phyloP scores from a whole-genome alignment of 2,329 filamentous ascomycete genomes.

The Lecanicillium sp. region DNA sequence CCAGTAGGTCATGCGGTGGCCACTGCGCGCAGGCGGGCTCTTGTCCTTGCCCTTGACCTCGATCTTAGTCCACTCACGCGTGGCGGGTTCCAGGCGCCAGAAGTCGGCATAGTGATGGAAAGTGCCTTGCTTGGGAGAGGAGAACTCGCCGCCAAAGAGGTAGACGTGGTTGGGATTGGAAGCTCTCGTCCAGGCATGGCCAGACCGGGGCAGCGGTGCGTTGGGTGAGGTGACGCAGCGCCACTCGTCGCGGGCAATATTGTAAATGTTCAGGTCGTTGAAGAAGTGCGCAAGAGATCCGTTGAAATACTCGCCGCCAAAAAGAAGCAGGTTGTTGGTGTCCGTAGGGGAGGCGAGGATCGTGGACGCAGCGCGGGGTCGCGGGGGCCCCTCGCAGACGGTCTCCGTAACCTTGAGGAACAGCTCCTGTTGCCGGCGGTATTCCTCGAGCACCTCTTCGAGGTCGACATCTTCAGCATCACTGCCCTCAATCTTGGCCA shows the following conservation, averaged over 20 bases:
- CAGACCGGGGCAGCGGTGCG: constrained; percentile 80
- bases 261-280: constrained; percentile 61
- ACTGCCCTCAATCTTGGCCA: constrained; percentile 68
- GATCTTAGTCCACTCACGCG: constrained; percentile 84
- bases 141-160: constrained; percentile 94
- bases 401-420: constrained; percentile 91
- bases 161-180: constrained; percentile 82
- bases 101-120: constrained; percentile 99
- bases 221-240: constrained; percentile 85
- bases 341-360: constrained; percentile 81
- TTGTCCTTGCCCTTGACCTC: constrained; percentile 74
- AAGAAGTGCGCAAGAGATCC: constrained; percentile 73
- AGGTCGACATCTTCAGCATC: constrained; percentile 91
- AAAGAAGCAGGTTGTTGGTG: constrained; percentile 81
- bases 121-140: constrained; percentile 91
- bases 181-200: constrained; percentile 90
- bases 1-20: constrained; percentile 93
- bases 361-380: constrained; percentile 71
- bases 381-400: constrained; percentile 63
- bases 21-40: constrained; percentile 76
- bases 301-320: constrained; percentile 94
- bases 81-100: constrained; percentile 80
- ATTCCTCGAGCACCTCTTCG: constrained; percentile 87
- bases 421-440: constrained; percentile 85
- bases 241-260: constrained; percentile 86